A percentile compares a stretch with the other conserved stretches of the same genome.
Evolutionary conservation across 164 flowering plant species (phyloP).

Genomic region (Paratinospora sagittata): DNA sequence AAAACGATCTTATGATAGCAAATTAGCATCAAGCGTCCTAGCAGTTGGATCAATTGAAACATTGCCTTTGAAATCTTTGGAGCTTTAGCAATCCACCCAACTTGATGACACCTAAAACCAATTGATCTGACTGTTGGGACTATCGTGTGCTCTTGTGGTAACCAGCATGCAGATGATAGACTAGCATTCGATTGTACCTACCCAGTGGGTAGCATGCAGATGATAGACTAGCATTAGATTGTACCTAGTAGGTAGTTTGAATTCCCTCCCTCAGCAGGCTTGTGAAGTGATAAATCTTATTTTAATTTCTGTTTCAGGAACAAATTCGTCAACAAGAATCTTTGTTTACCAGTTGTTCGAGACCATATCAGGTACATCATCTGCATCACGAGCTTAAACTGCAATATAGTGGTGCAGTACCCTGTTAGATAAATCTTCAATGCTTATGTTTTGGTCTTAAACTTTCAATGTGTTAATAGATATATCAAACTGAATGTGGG

Average conservation of each 20-base stretch:
- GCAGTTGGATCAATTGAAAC: not conserved
- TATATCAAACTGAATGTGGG: slow-evolving; percentile 16
- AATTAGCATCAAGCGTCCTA: not conserved
- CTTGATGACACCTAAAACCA: not conserved
- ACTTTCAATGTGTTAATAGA: slow-evolving; percentile 16
- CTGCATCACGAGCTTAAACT: not conserved
- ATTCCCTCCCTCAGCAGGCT: not conserved
- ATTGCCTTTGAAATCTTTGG: not conserved
- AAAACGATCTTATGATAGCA: not conserved
- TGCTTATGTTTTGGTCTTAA: not conserved
- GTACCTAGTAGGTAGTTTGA: not conserved
- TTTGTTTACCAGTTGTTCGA: slow-evolving; percentile 20
- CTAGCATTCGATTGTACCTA: not conserved
- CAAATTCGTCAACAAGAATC: slow-evolving; percentile 24
- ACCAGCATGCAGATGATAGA: not conserved
- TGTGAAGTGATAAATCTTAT: not conserved
- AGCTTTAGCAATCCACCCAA: not conserved
- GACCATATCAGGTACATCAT: slow-evolving; percentile 24
- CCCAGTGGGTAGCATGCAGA: not conserved
- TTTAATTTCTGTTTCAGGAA: slow-evolving; percentile 19
- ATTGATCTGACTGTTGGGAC: not conserved
- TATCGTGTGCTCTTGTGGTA: not conserved
- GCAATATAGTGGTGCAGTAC: not conserved
- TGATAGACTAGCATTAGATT: not conserved
- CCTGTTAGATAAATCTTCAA: not conserved